Percentiles rank a stretch among this genome's conserved stretches.
Conservation (phyloP, 495 filamentous ascomycete genomes). For the Penicilliopsis zonata region DNA sequence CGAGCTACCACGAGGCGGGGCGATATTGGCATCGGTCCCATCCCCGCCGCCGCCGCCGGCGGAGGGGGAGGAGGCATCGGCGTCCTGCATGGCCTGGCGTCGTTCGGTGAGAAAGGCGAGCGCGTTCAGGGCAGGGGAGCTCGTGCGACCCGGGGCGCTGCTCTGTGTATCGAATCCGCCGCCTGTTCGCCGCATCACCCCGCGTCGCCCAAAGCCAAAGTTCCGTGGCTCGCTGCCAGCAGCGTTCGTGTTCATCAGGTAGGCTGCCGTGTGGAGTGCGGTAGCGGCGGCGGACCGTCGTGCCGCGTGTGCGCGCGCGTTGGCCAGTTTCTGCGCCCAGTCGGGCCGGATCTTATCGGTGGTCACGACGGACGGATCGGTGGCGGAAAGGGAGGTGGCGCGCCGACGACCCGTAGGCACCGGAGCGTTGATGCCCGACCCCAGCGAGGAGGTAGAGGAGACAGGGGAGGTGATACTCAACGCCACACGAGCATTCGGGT, state of each 20-base stretch:
- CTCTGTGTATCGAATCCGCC: conserved; percentile 16
- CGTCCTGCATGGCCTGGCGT: conserved; percentile 19
- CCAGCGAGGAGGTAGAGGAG: conserved; percentile 46
- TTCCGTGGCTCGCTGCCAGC: conserved; percentile 35
- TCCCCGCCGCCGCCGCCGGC: conserved; percentile 28
- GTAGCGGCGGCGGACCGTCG: conserved; percentile 87
- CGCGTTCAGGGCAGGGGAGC: conserved; percentile 36
- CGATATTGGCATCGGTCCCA: too few species aligned
- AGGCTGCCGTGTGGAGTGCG: conserved; percentile 88
- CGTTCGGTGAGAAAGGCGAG: conserved; percentile 40
- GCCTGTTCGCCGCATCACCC: conserved; percentile 28
- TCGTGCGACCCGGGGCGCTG: conserved; percentile 20
- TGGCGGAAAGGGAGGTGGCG: conserved; percentile 73
- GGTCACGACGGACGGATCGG: conserved; percentile 69
- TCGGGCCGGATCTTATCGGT: conserved; percentile 88
- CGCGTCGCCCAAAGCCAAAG: conserved; percentile 35
- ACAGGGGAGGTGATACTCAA: conserved; percentile 53
- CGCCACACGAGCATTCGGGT: conserved; percentile 26
- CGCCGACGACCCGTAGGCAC: conserved; percentile 44
- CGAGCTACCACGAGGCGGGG: conserved; percentile 42
- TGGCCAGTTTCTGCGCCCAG: conserved; percentile 81
- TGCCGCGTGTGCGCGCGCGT: conserved; percentile 72
- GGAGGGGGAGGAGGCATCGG: too few species aligned
- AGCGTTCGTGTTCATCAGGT: conserved; percentile 61
- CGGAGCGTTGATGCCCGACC: conserved; percentile 22